Conservation (phyloP, 345 rosid genomes). For the Gossypium bickii region DNA sequence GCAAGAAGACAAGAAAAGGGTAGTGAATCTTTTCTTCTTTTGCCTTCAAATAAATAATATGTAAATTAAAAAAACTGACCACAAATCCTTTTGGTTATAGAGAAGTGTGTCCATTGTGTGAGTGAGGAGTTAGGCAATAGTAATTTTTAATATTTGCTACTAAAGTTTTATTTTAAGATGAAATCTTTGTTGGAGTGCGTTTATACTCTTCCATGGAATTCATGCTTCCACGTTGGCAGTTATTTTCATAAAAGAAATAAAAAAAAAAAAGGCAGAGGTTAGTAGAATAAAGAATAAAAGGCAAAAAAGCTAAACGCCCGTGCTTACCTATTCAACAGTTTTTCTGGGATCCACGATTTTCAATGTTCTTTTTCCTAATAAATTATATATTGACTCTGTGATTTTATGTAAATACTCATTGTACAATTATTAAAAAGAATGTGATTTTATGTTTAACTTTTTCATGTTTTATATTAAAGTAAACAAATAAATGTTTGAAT, state of each 20-base stretch:
- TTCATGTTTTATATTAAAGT: too few species aligned
- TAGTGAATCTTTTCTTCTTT: neutral
- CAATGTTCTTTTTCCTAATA: too few species aligned
- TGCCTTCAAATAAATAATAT: neutral
- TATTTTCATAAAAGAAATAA: neutral
- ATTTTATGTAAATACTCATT: too few species aligned
- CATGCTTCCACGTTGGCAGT: slow-evolving; percentile 26
- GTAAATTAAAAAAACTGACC: neutral
- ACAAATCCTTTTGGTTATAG: neutral
- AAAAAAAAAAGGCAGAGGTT: neutral
- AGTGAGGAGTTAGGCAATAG: neutral
- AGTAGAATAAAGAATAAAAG: too few species aligned
- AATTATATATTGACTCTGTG: too few species aligned
- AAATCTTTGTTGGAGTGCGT: slow-evolving; percentile 55
- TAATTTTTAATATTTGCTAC: neutral
- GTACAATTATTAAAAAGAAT: too few species aligned
- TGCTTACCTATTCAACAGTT: too few species aligned
- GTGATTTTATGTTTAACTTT: too few species aligned
- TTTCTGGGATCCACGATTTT: too few species aligned
- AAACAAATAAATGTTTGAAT: too few species aligned
- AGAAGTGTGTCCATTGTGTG: neutral
- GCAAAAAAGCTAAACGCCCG: too few species aligned
- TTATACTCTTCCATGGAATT: slow-evolving; percentile 37
- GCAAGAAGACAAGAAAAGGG: neutral
- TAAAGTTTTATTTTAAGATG: neutral